Conservation (phyloP, 805 yeast genomes). For the Sugiyamaella lignohabitans region DNA sequence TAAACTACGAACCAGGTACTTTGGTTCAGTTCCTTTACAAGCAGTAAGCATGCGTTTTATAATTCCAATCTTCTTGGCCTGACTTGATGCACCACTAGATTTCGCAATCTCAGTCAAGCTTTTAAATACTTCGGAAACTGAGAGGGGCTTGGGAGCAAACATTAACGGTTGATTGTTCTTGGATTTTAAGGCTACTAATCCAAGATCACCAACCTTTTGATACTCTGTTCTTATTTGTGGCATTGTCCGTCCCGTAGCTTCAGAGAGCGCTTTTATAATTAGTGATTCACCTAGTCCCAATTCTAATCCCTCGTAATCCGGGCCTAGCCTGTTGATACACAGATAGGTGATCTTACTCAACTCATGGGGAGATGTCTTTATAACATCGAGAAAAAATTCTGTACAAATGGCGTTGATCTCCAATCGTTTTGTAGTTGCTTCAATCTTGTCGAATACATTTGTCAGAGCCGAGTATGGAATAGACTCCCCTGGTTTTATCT, state of each 20-base stretch:
- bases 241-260: slow-evolving; percentile 76
- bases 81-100: slow-evolving; percentile 75
- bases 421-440: slow-evolving; percentile 72
- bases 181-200: slow-evolving; percentile 78
- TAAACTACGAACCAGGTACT: slow-evolving; percentile 78
- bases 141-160: slow-evolving; percentile 84
- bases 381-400: slow-evolving; percentile 59
- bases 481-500: slow-evolving; percentile 13
- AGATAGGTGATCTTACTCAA: slow-evolving; percentile 71
- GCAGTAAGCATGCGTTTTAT: slow-evolving; percentile 83
- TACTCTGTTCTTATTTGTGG: slow-evolving; percentile 68
- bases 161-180: slow-evolving; percentile 82
- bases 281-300: slow-evolving; percentile 90
- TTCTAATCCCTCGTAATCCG: slow-evolving; percentile 93
- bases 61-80: slow-evolving; percentile 63
- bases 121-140: slow-evolving; percentile 64
- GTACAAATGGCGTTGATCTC: slow-evolving; percentile 74
- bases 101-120: slow-evolving; percentile 72
- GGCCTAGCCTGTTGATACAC: slow-evolving; percentile 84
- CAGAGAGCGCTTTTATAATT: slow-evolving; percentile 80
- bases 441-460: slow-evolving; percentile 69
- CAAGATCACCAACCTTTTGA: slow-evolving; percentile 81
- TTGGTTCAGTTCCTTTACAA: slow-evolving; percentile 81
- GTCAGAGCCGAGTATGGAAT: slow-evolving; percentile 42
- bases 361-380: slow-evolving; percentile 47